Evolutionary conservation across 140 eudicot genomes (phyloP).

Genomic region (Erigeron philadelphicus): DNA sequence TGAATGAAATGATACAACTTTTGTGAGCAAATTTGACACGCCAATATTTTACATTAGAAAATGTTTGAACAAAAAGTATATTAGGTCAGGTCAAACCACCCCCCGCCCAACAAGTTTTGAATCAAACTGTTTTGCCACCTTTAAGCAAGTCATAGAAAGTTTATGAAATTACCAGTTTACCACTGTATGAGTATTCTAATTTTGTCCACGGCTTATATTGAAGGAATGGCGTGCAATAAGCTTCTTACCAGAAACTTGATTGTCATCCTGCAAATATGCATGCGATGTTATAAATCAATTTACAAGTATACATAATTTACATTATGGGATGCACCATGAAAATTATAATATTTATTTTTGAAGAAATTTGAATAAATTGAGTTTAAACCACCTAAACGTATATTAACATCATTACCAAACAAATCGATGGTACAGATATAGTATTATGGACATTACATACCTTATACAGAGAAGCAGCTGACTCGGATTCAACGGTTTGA

Average conservation of each 20-base stretch:
- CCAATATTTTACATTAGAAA: not conserved
- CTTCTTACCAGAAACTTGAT: conserved; percentile 48
- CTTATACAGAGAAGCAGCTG: conserved; percentile 92
- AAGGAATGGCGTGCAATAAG: conserved; percentile 75
- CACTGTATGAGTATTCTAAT: conserved; percentile 30
- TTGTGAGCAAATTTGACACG: conserved; percentile 1
- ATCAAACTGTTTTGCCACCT: not conserved
- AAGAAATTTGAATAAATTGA: no score
- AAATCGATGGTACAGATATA: not conserved
- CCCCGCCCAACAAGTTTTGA: not conserved
- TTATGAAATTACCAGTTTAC: conserved; percentile 31
- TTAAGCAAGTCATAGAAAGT: conserved; percentile 1
- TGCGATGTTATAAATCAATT: not conserved
- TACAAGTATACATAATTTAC: not conserved
- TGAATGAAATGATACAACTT: not conserved
- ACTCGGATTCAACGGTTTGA: conserved; percentile 85
- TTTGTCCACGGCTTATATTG: conserved; percentile 65
- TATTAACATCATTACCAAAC: not conserved
- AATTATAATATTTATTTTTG: not conserved
- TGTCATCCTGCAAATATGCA: conserved; percentile 67
- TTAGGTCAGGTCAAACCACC: not conserved
- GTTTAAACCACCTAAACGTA: not conserved
- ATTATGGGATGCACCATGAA: not conserved
- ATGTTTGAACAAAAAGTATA: not conserved
- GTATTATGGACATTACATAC: conserved; percentile 25